Conservation (phyloP, 2,329 filamentous ascomycete species). For the Aaosphaeria pasadenensis region DNA sequence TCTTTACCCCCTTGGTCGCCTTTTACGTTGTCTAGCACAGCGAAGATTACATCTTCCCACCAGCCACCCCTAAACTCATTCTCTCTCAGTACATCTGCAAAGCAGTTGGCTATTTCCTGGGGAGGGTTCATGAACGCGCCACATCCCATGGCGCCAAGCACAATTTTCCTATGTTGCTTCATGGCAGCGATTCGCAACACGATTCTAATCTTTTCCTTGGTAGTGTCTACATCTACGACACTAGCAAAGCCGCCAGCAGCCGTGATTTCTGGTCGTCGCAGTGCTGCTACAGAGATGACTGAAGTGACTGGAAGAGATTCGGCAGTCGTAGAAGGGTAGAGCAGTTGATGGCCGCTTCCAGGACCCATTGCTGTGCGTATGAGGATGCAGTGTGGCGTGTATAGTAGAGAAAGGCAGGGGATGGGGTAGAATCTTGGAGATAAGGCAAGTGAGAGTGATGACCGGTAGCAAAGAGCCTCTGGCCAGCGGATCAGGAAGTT, state of each 20-base stretch:
- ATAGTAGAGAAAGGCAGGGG: constrained; percentile 50
- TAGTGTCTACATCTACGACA: constrained; percentile 48
- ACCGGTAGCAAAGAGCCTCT: constrained; percentile 65
- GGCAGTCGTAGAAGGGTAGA: constrained; percentile 31
- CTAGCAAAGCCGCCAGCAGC: constrained; percentile 17
- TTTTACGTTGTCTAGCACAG: constrained; percentile 48
- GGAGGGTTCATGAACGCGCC: constrained; percentile 65
- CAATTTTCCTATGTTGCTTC: constrained; percentile 56
- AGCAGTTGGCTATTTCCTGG: constrained; percentile 60
- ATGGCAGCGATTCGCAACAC: constrained; percentile 59
- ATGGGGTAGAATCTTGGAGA: constrained; percentile 53
- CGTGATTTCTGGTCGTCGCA: constrained; percentile 41
- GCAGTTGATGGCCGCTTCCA: constrained; percentile 44
- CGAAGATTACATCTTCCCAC: constrained; percentile 66
- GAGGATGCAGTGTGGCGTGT: constrained; percentile 59
- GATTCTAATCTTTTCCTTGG: constrained; percentile 62
- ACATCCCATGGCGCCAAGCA: constrained; percentile 68
- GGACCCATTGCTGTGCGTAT: constrained; percentile 51
- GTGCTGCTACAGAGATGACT: constrained; percentile 60
- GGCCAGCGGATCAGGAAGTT: no score
- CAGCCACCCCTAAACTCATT: constrained; percentile 61
- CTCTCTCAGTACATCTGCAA: constrained; percentile 59
- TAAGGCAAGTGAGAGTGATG: constrained; percentile 51
- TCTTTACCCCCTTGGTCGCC: constrained; percentile 20
- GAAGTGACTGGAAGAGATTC: constrained; percentile 51